Percentiles rank a stretch among this genome's conserved stretches.
Evolutionary conservation across 2,329 filamentous ascomycete genomes (phyloP).

Genomic region (Rhynchosporium graminicola): DNA sequence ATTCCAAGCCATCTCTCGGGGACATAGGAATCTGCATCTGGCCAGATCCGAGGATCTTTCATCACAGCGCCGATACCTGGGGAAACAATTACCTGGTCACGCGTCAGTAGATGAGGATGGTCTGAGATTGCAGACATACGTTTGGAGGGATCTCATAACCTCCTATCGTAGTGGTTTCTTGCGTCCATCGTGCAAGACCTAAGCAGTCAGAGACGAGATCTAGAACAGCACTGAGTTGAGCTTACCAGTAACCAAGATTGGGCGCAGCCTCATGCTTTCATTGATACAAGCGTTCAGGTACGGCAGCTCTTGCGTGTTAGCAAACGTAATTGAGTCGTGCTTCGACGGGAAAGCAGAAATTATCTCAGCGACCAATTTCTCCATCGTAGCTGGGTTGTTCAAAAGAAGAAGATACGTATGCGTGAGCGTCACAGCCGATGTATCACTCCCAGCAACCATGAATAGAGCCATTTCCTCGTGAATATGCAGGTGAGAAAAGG

Average conservation of each 20-base stretch:
- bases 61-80: slow-evolving; percentile 16
- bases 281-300: slow-evolving; percentile 31
- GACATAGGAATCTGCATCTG: slow-evolving; percentile 26
- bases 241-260: slow-evolving; percentile 21
- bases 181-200: slow-evolving; percentile 24
- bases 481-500: slow-evolving; percentile 26
- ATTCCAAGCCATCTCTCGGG: slow-evolving; percentile 31
- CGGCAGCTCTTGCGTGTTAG: slow-evolving; percentile 27
- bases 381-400: slow-evolving; percentile 46
- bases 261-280: slow-evolving; percentile 30
- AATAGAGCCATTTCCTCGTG: slow-evolving; percentile 31
- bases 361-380: slow-evolving; percentile 47
- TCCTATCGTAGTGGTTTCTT: slow-evolving; percentile 21
- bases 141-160: slow-evolving; percentile 28
- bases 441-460: slow-evolving; percentile 30
- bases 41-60: slow-evolving; percentile 27
- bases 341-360: slow-evolving; percentile 37
- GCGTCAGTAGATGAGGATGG: background rate
- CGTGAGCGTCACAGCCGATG: slow-evolving; percentile 22
- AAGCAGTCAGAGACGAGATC: background rate
- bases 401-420: slow-evolving; percentile 45
- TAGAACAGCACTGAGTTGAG: background rate
- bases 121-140: slow-evolving; percentile 8
- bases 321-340: slow-evolving; percentile 25
- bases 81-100: slow-evolving; percentile 19